Base-by-base conservation (phyloP, 2,329 filamentous ascomycete species). In the Curvularia spicifera region DNA sequence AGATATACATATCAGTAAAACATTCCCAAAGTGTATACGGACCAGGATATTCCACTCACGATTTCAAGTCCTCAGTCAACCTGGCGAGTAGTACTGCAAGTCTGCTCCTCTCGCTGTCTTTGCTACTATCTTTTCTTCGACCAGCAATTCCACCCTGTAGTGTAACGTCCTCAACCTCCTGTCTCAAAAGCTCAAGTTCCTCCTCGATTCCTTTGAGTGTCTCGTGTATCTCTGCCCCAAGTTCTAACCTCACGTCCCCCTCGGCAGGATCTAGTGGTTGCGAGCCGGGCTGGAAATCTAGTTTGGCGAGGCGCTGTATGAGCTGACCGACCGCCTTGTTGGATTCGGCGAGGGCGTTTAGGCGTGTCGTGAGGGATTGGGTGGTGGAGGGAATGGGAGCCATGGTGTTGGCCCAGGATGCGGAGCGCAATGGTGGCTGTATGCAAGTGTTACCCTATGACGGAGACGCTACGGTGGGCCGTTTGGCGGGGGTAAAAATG, bases 151-250 rank as follows among this genome's bases (percentile, higher is more conserved):
- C 73, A 48, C 72, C 65, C 20, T 63, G 71, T 3, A 81, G 75
- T 35, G 85, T 81, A 26, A 93, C 78, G 68, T 91, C 91, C 60
- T 90, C 85, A 28, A 91, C 83, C 70, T 97, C 93, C 72, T 95
- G 91, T 47, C 82, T 82, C 33, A 97, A 73, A 18, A 95, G 78
- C 75, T 96, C 93, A 64, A 95, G 85, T 58, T 96, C 91, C 62
- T 96, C 91, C 68, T 96, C 89, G 49, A 90, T 86, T 56, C 91
- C 88, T 67, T 91, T 89, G 60, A 97, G 78, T 18, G 85, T 85
- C 70, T 91, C 87, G 65, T 89, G 88, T 63, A 97, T 96, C 75
- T 97, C 93, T 22, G 86, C 83, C 64, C 87, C 86, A 33, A 97
- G 84, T 78, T 97, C 93, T 20, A 88, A 76, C 55, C 89, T 86